phyloP scores from a whole-genome alignment of 2,329 filamentous ascomycete genomes.

The Catunica adiposa region DNA sequence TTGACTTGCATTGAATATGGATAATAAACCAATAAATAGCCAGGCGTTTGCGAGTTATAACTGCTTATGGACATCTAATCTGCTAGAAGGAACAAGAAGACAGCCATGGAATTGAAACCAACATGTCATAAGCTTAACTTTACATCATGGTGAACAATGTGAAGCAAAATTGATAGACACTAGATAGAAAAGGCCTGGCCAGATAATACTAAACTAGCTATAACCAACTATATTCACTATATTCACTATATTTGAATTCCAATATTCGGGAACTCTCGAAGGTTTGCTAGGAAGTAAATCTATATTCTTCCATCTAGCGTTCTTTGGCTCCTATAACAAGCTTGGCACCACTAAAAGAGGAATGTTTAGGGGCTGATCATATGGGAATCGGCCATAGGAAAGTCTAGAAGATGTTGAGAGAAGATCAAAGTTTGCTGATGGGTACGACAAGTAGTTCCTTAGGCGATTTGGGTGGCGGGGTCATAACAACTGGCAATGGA shows the following conservation, averaged over 20 bases:
- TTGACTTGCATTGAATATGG: too few relatives aligned
- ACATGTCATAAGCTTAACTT: too few relatives aligned
- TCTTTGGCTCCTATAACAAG: not conserved
- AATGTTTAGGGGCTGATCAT: not conserved
- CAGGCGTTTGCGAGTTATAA: too few relatives aligned
- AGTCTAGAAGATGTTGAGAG: not conserved
- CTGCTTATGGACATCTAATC: too few relatives aligned
- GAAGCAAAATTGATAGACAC: too few relatives aligned
- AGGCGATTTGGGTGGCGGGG: not conserved
- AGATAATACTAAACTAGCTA: too few relatives aligned
- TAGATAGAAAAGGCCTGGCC: not conserved
- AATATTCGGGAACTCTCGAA: not conserved
- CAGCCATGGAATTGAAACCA: too few relatives aligned
- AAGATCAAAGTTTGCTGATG: not conserved
- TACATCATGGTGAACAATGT: too few relatives aligned
- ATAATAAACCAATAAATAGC: too few relatives aligned
- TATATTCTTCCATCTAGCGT: not conserved
- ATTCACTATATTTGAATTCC: not conserved
- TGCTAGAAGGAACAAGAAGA: too few relatives aligned
- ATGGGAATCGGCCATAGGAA: not conserved
- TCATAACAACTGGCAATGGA: not conserved
- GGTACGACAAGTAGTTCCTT: not conserved
- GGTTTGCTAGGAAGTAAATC: not conserved
- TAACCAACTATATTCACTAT: too few relatives aligned
- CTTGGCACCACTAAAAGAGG: not conserved